Percentiles rank a stretch among this genome's conserved stretches.
These are phyloP conservation scores for Lodderomyces theae DNA, from an alignment of 1,139 yeast species.

Conservation along the genomic window DNA sequence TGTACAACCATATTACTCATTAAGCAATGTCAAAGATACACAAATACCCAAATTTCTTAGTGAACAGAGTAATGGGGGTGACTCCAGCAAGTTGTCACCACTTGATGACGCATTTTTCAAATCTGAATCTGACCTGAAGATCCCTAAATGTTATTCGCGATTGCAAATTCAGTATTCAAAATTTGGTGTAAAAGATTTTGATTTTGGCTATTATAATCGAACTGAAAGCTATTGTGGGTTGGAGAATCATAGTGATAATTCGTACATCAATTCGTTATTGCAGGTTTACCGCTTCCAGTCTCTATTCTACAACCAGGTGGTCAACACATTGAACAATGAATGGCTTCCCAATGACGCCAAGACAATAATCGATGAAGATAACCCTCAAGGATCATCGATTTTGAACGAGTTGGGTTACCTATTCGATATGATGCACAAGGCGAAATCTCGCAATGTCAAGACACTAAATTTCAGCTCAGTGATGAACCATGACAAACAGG, in stretches of 20 bases:
- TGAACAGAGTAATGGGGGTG: slow-evolving; percentile 41
- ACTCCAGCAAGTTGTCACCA: slow-evolving; percentile 9
- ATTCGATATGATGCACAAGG: slow-evolving; percentile 86
- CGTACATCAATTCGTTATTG: slow-evolving; percentile 75
- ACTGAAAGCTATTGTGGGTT: slow-evolving; percentile 74
- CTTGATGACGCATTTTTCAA: slow-evolving; percentile 30
- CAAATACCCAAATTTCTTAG: slow-evolving; percentile 67
- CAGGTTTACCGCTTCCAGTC: slow-evolving; percentile 84
- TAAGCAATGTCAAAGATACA: slow-evolving; percentile 23
- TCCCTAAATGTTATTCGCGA: slow-evolving; percentile 73
- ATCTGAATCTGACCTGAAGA: slow-evolving; percentile 24
- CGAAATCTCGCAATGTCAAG: slow-evolving; percentile 67
- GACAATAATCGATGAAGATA: slow-evolving; percentile 22
- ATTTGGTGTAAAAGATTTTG: slow-evolving; percentile 94
- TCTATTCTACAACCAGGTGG: slow-evolving; percentile 62
- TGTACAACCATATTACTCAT: slow-evolving; percentile 46
- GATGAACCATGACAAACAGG: slow-evolving; percentile 46
- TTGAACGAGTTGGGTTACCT: slow-evolving; percentile 83
- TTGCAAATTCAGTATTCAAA: slow-evolving; percentile 79
- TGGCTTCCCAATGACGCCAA: slow-evolving; percentile 46
- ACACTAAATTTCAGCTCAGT: slow-evolving; percentile 65
- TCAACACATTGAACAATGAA: slow-evolving; percentile 56
- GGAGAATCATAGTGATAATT: slow-evolving; percentile 80
- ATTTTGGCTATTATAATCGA: slow-evolving; percentile 77
- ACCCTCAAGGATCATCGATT: slow-evolving; percentile 51